Conservation (phyloP, 148 eudicot species). For the Heliamphora exappendiculata region DNA sequence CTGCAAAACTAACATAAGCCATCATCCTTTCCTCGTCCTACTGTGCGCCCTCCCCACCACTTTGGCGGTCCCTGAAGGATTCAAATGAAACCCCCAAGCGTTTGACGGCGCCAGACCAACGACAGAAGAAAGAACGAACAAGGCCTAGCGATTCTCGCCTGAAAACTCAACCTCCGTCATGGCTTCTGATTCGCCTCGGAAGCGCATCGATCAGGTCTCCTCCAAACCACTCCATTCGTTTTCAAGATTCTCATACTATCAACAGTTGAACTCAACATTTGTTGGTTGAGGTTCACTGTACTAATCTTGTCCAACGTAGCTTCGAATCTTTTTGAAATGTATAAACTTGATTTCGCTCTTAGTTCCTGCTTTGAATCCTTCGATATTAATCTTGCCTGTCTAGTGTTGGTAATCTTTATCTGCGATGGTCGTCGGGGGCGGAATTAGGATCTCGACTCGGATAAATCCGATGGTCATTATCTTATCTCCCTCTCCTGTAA, state of each 20-base stretch:
- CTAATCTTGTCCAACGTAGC: not conserved
- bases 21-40: not conserved
- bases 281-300: not conserved
- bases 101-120: not conserved
- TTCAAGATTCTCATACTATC: not conserved
- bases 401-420: not conserved
- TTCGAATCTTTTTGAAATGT: not conserved
- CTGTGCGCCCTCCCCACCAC: not conserved
- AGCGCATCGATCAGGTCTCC: constrained; percentile 73
- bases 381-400: not conserved
- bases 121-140: constrained; percentile 4
- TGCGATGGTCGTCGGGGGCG: not conserved
- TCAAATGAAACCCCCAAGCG: not conserved
- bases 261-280: not conserved
- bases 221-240: not conserved
- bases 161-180: constrained; percentile 19
- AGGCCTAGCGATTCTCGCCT: not conserved
- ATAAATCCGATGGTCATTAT: too few relatives aligned
- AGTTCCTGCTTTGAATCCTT: not conserved
- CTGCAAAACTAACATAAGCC: not conserved
- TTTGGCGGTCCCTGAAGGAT: constrained; percentile 4
- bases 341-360: not conserved
- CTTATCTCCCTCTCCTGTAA: too few relatives aligned
- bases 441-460: not conserved
- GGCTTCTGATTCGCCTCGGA: constrained; percentile 57